Conservation (phyloP, 495 filamentous ascomycete species). For the Lasiosphaeria miniovina region DNA sequence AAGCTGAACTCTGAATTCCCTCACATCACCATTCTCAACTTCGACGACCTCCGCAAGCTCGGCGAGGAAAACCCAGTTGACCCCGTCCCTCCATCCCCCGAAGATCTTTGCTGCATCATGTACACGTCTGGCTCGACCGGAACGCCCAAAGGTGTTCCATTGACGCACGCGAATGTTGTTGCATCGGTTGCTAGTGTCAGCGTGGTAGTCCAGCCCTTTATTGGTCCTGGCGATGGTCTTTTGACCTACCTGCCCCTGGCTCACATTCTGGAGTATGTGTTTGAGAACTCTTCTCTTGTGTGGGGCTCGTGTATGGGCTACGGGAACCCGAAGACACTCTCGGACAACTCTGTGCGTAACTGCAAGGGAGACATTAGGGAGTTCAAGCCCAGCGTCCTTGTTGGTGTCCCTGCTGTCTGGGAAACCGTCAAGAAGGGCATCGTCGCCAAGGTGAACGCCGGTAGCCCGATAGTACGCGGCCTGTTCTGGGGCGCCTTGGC, state of each 20-base stretch:
- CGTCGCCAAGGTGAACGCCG: slow-evolving; percentile 75
- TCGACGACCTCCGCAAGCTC: slow-evolving; percentile 78
- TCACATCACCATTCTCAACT: slow-evolving; percentile 71
- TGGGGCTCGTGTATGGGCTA: slow-evolving; percentile 99
- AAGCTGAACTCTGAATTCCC: slow-evolving; percentile 68
- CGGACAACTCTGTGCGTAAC: slow-evolving; percentile 84
- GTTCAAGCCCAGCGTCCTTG: slow-evolving; percentile 84
- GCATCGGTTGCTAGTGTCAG: slow-evolving; percentile 92
- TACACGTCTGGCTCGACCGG: slow-evolving; percentile 99
- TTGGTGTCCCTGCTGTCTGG: slow-evolving; percentile 96
- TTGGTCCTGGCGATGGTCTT: slow-evolving; percentile 81
- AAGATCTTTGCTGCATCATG: slow-evolving; percentile 98
- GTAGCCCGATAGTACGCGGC: slow-evolving; percentile 67
- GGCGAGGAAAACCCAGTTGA: slow-evolving; percentile 83
- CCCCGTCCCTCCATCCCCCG: slow-evolving; percentile 71
- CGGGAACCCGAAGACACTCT: slow-evolving; percentile 89
- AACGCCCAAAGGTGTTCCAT: slow-evolving; percentile 88
- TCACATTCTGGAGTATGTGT: slow-evolving; percentile 96
- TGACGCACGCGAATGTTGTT: slow-evolving; percentile 86
- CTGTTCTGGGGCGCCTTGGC: slow-evolving; percentile 92
- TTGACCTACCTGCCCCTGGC: slow-evolving; percentile 91
- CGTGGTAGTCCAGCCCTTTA: slow-evolving; percentile 77
- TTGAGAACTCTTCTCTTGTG: slow-evolving; percentile 86
- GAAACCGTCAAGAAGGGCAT: slow-evolving; percentile 99
- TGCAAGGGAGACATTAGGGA: slow-evolving; percentile 95